Base-by-base conservation (phyloP, 352 stramenopile species). In the Pythium brachiatum region DNA sequence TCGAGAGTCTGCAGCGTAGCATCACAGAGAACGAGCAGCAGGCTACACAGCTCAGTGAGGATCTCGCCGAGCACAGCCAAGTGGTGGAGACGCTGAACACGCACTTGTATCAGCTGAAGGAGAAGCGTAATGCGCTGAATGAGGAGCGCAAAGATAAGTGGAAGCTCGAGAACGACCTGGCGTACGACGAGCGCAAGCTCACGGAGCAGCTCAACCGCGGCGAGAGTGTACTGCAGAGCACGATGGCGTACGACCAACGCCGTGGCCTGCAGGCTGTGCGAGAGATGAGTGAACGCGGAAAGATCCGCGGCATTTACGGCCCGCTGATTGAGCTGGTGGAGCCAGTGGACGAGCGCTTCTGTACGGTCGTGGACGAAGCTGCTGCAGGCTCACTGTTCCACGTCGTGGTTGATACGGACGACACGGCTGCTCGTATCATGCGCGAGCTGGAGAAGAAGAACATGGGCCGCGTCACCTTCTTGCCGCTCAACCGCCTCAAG, bases 371-470 rank as follows among this genome's bases (percentile, higher is more conserved):
- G 1, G 97, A 99, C 69, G 94, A 98, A 57, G 96, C 97, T 38
- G 97, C 96, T 5, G 94, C 97, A 9, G 97, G 95, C 32, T 83
- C 88, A 43, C 86, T 99, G 23, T 99, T 99, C 74, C 96, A 99
- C 69, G 95, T 99, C 16, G 96, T 99, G 52, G 98, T 99, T 21
- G 96, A 99, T 74, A 98, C 90, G 3, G 97, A 99, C 68, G 94
- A 96, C 48, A 99, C 96, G 16, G 97, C 97, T 2, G 85, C 96
- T 13, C 66, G 79, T 31, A 88, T 99, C 48, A 98, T 99, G 90
- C 80, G 84, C 52, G 86, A 97, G 25, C 77, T 99, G 26, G 96
- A 99, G 67, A 81, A 88, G 58, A 89, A 97, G 50, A 97, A 96
- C 61, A 68, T 97, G 46, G 97, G 97, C 0, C 86, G 97, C 31